phyloP scores from a whole-genome alignment of 345 rosid species.

The Raphanus sativus region DNA sequence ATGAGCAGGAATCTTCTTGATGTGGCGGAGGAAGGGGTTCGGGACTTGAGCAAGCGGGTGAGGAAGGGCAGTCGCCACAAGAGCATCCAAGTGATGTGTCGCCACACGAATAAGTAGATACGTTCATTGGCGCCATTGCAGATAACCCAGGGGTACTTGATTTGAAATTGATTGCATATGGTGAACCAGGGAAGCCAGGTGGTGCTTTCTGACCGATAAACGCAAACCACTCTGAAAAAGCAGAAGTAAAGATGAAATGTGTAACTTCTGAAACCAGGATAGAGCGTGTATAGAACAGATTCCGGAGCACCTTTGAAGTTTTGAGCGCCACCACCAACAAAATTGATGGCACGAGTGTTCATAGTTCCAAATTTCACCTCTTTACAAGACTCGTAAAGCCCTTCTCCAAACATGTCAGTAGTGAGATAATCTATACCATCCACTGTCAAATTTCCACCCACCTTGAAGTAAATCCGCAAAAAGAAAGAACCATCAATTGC shows the following conservation, averaged over 20 bases:
- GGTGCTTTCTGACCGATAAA: conserved; percentile 85
- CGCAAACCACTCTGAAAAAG: conserved; percentile 79
- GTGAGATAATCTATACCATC: conserved; percentile 76
- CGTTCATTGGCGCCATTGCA: conserved; percentile 76
- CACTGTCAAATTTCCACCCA: conserved; percentile 78
- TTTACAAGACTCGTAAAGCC: conserved; percentile 82
- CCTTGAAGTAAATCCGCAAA: conserved; percentile 48
- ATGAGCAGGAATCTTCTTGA: conserved; percentile 54
- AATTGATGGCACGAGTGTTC: conserved; percentile 89
- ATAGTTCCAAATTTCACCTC: conserved; percentile 97
- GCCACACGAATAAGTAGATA: conserved; percentile 79
- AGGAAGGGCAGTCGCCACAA: conserved; percentile 92
- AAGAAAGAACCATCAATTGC: conserved; percentile 19
- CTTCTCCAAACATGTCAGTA: conserved; percentile 79
- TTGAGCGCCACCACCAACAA: conserved; percentile 91
- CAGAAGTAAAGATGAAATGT: conserved; percentile 24
- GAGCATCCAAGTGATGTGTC: conserved; percentile 93
- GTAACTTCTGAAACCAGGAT: conserved; percentile 20
- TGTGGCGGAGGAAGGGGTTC: conserved; percentile 70
- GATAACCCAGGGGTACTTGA: conserved; percentile 51
- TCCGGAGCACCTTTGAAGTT: conserved; percentile 58
- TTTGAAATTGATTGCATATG: conserved; percentile 76
- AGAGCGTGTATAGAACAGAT: neutral
- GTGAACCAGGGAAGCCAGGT: conserved; percentile 85
- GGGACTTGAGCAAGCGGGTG: conserved; percentile 66